Evolutionary conservation across 2,329 filamentous ascomycete species (phyloP).

Genomic region (Colletotrichum lentis): DNA sequence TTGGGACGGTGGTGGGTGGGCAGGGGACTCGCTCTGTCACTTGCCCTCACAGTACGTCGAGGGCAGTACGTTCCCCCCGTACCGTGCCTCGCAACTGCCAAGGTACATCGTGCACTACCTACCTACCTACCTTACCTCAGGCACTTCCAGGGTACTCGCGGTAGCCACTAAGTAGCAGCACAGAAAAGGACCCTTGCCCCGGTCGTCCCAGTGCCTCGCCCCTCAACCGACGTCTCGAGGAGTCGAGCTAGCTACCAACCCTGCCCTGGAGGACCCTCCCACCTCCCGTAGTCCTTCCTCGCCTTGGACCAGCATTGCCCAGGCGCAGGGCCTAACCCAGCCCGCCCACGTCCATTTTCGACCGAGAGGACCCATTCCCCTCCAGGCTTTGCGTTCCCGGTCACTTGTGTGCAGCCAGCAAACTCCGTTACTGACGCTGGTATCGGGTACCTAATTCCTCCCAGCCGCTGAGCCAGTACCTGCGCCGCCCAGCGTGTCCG

Average conservation of each 20-base stretch:
- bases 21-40: constrained; percentile 9
- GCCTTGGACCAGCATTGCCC: constrained; percentile 23
- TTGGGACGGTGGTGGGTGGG: not conserved
- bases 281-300: constrained; percentile 27
- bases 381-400: constrained; percentile 6
- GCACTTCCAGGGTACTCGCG: not conserved
- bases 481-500: not conserved
- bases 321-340: constrained; percentile 25
- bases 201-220: constrained; percentile 15
- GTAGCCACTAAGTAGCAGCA: constrained; percentile 32
- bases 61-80: not conserved
- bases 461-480: not conserved
- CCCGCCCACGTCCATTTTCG: constrained; percentile 27
- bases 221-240: not conserved
- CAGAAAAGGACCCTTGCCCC: constrained; percentile 33
- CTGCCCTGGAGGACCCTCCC: constrained; percentile 12
- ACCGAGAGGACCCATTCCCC: constrained; percentile 20
- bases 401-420: constrained; percentile 21
- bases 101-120: too few species aligned
- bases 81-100: not conserved
- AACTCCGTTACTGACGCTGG: not conserved
- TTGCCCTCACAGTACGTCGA: not conserved
- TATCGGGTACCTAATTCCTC: not conserved
- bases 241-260: constrained; percentile 28
- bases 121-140: constrained; percentile 1